Evolutionary conservation across 768 basidiomycete genomes (phyloP).

Genomic region (Lactifluus volemus): DNA sequence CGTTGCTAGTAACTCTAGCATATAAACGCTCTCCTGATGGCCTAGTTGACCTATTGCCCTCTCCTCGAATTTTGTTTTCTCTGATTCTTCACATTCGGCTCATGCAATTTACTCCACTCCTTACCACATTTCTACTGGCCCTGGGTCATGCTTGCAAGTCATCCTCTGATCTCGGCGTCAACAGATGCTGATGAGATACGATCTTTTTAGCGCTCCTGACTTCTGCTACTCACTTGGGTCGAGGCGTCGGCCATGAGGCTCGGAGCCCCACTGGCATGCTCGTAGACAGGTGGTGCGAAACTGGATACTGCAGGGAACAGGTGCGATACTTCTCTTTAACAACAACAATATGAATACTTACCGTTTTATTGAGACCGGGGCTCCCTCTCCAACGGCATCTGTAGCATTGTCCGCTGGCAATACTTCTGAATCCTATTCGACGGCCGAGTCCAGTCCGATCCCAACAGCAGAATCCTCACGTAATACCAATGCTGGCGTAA

Average conservation of each 20-base stretch:
- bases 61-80: background rate
- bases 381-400: background rate
- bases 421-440: too few species aligned
- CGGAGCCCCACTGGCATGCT: background rate
- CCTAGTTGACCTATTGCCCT: too few species aligned
- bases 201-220: background rate
- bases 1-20: too few species aligned
- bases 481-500: slow-evolving; percentile 3
- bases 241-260: background rate
- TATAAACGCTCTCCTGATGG: too few species aligned
- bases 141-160: background rate
- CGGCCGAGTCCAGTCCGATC: background rate
- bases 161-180: background rate
- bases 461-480: background rate
- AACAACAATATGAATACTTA: background rate
- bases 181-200: background rate
- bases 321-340: background rate
- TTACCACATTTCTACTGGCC: background rate
- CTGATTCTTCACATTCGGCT: background rate
- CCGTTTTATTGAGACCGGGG: background rate
- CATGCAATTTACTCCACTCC: background rate
- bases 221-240: background rate
- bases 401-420: background rate
- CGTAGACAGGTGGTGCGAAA: too few species aligned
- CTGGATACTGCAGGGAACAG: background rate